Evolutionary conservation across 1,284 basidiomycete genomes (phyloP), one percentile per base, ranked within the genome.

Genomic region (Chalciporus sp.): DNA sequence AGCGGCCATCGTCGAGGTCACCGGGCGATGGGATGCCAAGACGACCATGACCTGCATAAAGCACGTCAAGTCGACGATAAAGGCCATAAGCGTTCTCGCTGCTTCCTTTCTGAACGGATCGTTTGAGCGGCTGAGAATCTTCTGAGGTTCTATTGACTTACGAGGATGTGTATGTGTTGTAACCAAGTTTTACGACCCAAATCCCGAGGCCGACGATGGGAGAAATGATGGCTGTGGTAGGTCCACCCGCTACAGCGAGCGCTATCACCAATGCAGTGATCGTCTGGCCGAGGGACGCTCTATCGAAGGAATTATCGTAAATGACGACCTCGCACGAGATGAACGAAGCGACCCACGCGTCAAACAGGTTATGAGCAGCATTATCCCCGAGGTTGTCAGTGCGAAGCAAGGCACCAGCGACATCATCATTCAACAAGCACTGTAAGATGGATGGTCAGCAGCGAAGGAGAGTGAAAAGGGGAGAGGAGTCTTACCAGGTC

Each of bases 31-130:
- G 0, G 48, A 20, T 0, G 43, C 7, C 7, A 61, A 7, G 19
- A 64, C 31, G 42, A 64, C 67, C 17, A 66, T 23, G 16, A 31
- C 29, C 39, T 69, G 59, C 64, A 69, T 60, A 44, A 68, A 42
- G 23, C 58, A 59, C 10, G 59, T 55, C 29, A 68, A 35, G 40
- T 66, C 52, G 10, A 68, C 58, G 37, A 69, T 62, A 43, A 59
- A 68, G 20, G 33, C 47, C 56, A 68, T 70, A 17, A 68, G 33
- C 12, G 44, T 27, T 26, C 55, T 57, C 11, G 60, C 51, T 11
- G 45, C 58, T 16, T 20, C 31, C 17, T 40, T 42, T 4, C 63
- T 64, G 14, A 3, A 40, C 16, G 2, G 37, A 7, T 29, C 8
- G 28, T 11, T 29, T 29, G 28, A 29, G 28, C 28, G 8, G 28